Percentiles rank a stretch among this genome's conserved stretches.
phyloP scores from a whole-genome alignment of 805 yeast genomes.

The Kregervanrija pseudodelftensis region DNA sequence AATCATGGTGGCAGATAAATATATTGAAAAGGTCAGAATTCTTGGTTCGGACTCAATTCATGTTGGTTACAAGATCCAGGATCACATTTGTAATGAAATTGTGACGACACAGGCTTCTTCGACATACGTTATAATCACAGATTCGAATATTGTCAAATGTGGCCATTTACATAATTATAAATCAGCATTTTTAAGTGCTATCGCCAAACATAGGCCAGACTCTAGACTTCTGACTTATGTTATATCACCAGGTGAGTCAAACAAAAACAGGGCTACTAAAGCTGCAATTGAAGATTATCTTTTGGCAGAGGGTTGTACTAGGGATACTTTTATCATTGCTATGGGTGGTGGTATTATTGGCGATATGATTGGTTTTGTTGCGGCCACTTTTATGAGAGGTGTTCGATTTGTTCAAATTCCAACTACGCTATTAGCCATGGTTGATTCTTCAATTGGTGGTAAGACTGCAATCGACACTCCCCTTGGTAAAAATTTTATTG shows the following conservation, averaged over 20 bases:
- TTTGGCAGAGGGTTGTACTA: constrained; percentile 77
- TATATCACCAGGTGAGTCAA: constrained; percentile 90
- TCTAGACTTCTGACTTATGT: constrained; percentile 66
- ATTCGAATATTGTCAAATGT: constrained; percentile 66
- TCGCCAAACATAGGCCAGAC: constrained; percentile 35
- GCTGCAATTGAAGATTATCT: constrained; percentile 90
- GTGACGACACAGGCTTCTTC: constrained; percentile 64
- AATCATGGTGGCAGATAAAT: constrained; percentile 14
- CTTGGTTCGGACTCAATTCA: constrained; percentile 80
- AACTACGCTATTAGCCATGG: constrained; percentile 92
- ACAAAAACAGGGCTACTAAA: constrained; percentile 81
- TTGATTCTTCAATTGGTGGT: constrained; percentile 96
- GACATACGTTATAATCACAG: constrained; percentile 88
- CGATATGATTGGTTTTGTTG: constrained; percentile 97
- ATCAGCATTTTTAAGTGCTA: constrained; percentile 33
- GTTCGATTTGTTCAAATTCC: constrained; percentile 91
- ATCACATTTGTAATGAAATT: constrained; percentile 65
- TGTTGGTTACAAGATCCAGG: constrained; percentile 77
- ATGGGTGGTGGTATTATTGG: constrained; percentile 99
- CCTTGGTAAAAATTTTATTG: constrained; percentile 88
- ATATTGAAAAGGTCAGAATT: constrained; percentile 54
- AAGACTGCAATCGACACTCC: constrained; percentile 98
- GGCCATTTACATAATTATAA: constrained; percentile 48
- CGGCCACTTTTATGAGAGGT: constrained; percentile 99
- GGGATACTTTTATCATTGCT: constrained; percentile 92